Evolutionary conservation across 2,329 filamentous ascomycete species (phyloP).

Genomic region (Lecanicillium sp.): DNA sequence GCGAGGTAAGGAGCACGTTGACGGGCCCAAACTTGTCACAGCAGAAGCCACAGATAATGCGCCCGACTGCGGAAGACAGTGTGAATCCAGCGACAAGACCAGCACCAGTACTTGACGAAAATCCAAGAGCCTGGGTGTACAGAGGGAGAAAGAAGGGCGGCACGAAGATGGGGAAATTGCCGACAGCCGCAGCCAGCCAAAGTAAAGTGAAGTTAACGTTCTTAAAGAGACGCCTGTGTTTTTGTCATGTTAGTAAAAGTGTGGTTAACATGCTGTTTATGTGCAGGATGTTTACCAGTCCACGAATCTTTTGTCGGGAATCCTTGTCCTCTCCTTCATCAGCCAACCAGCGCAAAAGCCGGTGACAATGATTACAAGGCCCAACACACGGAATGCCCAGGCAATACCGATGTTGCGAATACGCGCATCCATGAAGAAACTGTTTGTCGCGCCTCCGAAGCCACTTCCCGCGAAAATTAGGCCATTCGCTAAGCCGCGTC

Average conservation of each 20-base stretch:
- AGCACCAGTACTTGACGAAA: conserved; percentile 47
- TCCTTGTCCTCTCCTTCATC: conserved; percentile 38
- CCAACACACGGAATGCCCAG: conserved; percentile 50
- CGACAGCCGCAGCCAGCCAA: conserved; percentile 49
- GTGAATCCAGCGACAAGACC: conserved; percentile 56
- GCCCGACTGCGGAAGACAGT: conserved; percentile 52
- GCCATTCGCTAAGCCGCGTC: conserved; percentile 51
- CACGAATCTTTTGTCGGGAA: conserved; percentile 34
- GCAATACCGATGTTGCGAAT: conserved; percentile 45
- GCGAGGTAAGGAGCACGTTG: conserved; percentile 48
- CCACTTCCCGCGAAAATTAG: conserved; percentile 49
- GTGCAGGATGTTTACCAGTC: conserved; percentile 39
- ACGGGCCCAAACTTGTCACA: conserved; percentile 50
- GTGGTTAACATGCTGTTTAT: not conserved
- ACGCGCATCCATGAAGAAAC: conserved; percentile 35
- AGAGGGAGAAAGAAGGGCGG: conserved; percentile 57
- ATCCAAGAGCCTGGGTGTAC: conserved; percentile 47
- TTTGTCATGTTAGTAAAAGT: too few relatives aligned
- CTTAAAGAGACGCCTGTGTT: conserved; percentile 42
- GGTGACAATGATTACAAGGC: conserved; percentile 42
- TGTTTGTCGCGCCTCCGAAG: conserved; percentile 22
- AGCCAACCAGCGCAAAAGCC: conserved; percentile 46
- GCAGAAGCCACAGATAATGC: conserved; percentile 47
- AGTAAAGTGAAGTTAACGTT: conserved; percentile 45
- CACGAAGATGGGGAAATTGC: conserved; percentile 54